Conservation (phyloP, 2,329 filamentous ascomycete genomes). For the Colletotrichum agaves region DNA sequence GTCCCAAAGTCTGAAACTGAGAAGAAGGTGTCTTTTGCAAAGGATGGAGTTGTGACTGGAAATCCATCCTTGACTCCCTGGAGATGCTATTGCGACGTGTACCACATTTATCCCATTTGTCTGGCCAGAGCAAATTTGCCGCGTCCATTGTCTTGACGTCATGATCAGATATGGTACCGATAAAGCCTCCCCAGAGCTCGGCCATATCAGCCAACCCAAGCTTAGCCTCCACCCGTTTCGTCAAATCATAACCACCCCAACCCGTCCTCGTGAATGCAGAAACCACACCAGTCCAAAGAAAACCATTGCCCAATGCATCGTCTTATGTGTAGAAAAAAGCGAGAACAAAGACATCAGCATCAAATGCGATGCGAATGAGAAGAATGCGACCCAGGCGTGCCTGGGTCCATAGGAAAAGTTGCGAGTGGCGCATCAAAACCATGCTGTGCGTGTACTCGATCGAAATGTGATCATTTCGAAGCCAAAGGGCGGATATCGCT, state of each 20-base stretch:
- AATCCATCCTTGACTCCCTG: background rate
- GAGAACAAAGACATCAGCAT: slow-evolving; percentile 12
- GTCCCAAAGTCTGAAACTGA: slow-evolving; percentile 12
- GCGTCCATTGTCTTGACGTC: background rate
- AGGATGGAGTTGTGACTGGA: background rate
- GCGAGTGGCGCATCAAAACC: slow-evolving; percentile 20
- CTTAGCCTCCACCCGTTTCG: slow-evolving; percentile 14
- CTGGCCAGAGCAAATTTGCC: background rate
- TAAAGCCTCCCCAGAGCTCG: background rate
- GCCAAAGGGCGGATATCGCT: slow-evolving; percentile 29
- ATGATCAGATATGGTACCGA: background rate
- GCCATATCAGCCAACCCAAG: slow-evolving; percentile 5
- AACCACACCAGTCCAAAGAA: slow-evolving; percentile 31
- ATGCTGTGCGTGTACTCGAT: slow-evolving; percentile 26
- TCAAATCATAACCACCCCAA: slow-evolving; percentile 19
- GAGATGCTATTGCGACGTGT: background rate
- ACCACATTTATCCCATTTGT: too few species aligned
- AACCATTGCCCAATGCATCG: slow-evolving; percentile 37
- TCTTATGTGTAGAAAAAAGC: slow-evolving; percentile 29
- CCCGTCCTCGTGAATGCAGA: slow-evolving; percentile 31
- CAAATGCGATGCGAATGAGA: slow-evolving; percentile 2
- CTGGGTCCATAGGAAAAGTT: slow-evolving; percentile 10
- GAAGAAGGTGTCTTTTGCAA: slow-evolving; percentile 5
- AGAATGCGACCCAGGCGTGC: background rate
- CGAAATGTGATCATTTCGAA: slow-evolving; percentile 13